Base-by-base conservation (phyloP, 1,284 basidiomycete species). In the Ceratobasidium sp. region DNA sequence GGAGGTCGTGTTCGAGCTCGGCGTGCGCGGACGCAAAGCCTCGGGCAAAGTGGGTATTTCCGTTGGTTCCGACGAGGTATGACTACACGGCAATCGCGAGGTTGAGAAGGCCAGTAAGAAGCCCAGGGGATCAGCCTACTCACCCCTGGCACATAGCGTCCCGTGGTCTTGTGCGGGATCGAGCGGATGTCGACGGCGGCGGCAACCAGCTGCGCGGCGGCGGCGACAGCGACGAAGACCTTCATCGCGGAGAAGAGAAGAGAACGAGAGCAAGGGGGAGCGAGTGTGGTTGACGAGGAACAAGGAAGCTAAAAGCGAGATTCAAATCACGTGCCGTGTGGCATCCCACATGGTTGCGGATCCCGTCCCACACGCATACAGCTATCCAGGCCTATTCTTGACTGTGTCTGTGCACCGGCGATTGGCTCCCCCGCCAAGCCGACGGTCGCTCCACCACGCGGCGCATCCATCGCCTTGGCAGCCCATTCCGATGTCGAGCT, bases 141-240 rank as follows among this genome's bases (percentile, higher is more conserved):
- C 28, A 57, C 53, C 1, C 58, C 58, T 16, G 67, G 52, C 32
- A 73, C 65, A 57, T 71, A 55, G 16, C 45, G 14, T 18, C 53
- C 32, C 32, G 72, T 58, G 5, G 59, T 57, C 28, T 39, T 59
- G 45, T 52, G 70, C 30, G 28, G 48, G 41, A 72, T 36, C 21
- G 70, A 26, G 43, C 48, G 45, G 23, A 74, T 18, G 32, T 72
- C 70, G 32, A 74, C 70, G 16, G 60, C 61, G 9, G 73, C 73
- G 41, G 70, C 62, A 5, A 28, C 62, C 21, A 67, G 21, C 46
- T 53, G 62, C n/a, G 50, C 62, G 53, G 60, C 45, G 45, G 48
- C 50, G 26, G 73, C 55, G 36, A 57, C 32, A 41, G 61, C 45
- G 34, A 61, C 43, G 21, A 72, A 36, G 5, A 60, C 43, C 41